Conservation (phyloP, 768 basidiomycete species). For the Termitomyces sp. region DNA sequence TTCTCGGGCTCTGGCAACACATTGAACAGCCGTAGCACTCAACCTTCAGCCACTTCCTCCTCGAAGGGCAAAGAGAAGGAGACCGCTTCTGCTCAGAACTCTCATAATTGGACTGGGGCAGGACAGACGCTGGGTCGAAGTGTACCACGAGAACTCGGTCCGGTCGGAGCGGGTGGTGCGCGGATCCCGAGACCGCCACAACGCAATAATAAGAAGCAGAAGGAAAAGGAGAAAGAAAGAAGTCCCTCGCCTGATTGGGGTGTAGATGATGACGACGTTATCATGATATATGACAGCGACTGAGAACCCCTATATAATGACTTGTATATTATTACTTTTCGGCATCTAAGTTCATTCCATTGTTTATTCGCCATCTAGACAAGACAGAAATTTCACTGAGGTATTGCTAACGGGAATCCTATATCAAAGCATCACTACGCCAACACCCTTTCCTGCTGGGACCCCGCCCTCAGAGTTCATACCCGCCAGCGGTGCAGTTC, state of each 20-base stretch:
- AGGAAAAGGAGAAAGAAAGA: constrained; percentile 42
- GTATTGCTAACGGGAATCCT: not conserved
- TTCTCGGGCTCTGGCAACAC: constrained; percentile 72
- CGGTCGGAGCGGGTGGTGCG: constrained; percentile 57
- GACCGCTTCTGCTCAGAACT: constrained; percentile 33
- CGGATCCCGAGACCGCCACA: constrained; percentile 45
- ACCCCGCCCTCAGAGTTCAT: constrained; percentile 48
- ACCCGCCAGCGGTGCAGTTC: constrained; percentile 78
- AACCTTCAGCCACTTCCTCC: constrained; percentile 30
- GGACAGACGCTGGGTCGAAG: constrained; percentile 51
- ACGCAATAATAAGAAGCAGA: constrained; percentile 31
- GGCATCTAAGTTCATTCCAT: not conserved
- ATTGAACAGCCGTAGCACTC: constrained; percentile 51
- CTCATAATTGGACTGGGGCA: constrained; percentile 41
- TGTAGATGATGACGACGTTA: constrained; percentile 81
- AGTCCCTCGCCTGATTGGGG: constrained; percentile 82
- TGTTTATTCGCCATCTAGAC: not conserved
- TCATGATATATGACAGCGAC: constrained; percentile 79
- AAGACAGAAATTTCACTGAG: not conserved
- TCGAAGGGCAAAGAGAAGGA: constrained; percentile 55
- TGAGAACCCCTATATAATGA: constrained; percentile 24
- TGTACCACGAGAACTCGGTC: constrained; percentile 36
- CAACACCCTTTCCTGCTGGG: constrained; percentile 77
- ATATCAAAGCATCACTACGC: constrained; percentile 87
- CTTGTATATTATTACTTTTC: constrained; percentile 18